Base-by-base conservation (phyloP, 371 early-diverging fungal species). In the Mortierella sp. region DNA sequence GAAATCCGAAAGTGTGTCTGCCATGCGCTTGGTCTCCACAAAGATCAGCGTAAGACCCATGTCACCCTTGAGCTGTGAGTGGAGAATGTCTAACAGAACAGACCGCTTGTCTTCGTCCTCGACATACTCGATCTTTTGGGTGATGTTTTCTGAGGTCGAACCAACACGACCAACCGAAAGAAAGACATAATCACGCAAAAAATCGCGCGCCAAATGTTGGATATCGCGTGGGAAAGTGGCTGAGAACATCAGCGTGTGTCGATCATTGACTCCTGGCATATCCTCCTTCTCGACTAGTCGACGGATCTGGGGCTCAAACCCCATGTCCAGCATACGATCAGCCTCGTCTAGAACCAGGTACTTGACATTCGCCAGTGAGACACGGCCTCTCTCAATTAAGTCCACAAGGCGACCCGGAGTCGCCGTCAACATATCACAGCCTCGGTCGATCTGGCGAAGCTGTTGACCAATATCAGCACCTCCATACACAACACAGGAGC, bases 271-370 rank as follows among this genome's bases (percentile, higher is more conserved):
- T n/a, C 87, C 86, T 14, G 95, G 94, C 97, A 98, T 96, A 74
- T 98, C 83, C 86, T 95, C 97, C 64, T 91, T 80, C 81, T 97
- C 95, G 30, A 99, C 98, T 72, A 99, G 96, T 45, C 95, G 94
- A 63, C 99, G 91, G 71, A 99, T 98, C 84, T 99, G 99, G 44
- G 97, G 96, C 83, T 98, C 99, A 85, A 99, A 99, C 62, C 99
- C 99, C 98, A 98, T 99, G 79, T 99, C 99, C 50, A 98, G 89
- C 96, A 99, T 97, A 69, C 99, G 94, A 85, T 99, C 99, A 25
- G 99, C 99, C 85, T 99, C 99, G 82, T 99, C 99, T 21, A 99
- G 84, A 7, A 99, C 97, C 37, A 99, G 84, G 76, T 95, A 97
- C 60, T 89, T 86, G 71, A 97, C 87, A 60, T 88, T 87, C 45